Evolutionary conservation across 148 eudicot genomes (phyloP), one percentile per base, ranked within the genome.

Genomic region (Amaranthus cruentus): DNA sequence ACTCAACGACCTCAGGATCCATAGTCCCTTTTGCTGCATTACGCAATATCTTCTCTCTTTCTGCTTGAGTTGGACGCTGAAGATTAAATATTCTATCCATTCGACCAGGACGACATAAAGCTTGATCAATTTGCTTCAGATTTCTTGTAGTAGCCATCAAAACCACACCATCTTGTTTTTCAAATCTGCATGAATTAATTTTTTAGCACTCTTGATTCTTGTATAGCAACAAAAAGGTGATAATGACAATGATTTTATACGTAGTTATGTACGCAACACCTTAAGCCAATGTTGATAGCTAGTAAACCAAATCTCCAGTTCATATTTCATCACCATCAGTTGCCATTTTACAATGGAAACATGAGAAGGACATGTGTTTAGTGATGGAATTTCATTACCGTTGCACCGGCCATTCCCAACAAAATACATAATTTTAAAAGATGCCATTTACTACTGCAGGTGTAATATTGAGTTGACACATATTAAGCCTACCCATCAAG

Each of bases 161-260:
- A 79, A 93, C 95, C 48, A 93, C 98, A 49, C 98, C 98, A 77
- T 93, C 98, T 82, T 93, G 98, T 77, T 91, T 93, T 78, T 91
- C 98, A 87, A 93, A 93, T 80, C 98, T 93, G 80, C 77, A 68
- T 7, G 48, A 81, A 50, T 57, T 6, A 48, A 42, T 15, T 56
- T 62, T 74, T 15, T n/a, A 43, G 18, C 18, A 21, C 38, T 28
- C 38, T 38, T 18, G 14, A 6, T 54, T 75, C 67, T 15, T 46
- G 48, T 60, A 53, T 28, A 28, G 38, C 38, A 28, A 28, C 38
- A n/a, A 28, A 28, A 28, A 28, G 38, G 38, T 28, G 38, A 28
- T 28, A 28, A 28, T 28, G 38, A 28, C 38, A 28, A 28, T 28
- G 38, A 28, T 28, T 28, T 28, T 28, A 28, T 28, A 28, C 38